Base-by-base conservation (phyloP, 2,329 filamentous ascomycete species). In the Alternaria rosae region DNA sequence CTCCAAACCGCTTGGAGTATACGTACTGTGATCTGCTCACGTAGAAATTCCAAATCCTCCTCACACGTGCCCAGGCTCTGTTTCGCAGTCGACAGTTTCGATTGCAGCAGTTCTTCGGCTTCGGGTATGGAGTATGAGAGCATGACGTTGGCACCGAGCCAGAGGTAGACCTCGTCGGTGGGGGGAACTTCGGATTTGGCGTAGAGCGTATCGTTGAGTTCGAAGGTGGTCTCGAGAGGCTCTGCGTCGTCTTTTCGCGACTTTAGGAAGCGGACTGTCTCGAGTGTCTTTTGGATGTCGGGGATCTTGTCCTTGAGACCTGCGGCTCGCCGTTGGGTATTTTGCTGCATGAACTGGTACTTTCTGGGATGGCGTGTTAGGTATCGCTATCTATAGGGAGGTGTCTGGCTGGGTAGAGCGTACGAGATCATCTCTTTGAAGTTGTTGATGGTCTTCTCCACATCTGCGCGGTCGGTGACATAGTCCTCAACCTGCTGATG, bases 81-180 rank as follows among this genome's bases (percentile, higher is more conserved):
- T 80, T 94, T 91, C 2, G 95, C 95, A 9, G 92, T 91, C 26
- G 85, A 82, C 20, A 97, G 83, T 80, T 97, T 97, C 13, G 89
- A 88, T 45, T 86, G 83, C 58, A 99, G 85, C 69, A 99, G 86
- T 44, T 85, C 84, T 81, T 94, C 89, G 0, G 95, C 95, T 81
- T 98, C 95, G 15, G 89, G 87, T 65, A 98, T 89, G 4, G 94
- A 92, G 78, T 99, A 99, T 53, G 95, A 89, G 61, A 99, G 85
- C 95, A 99, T 99, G 50, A 98, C 94, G 73, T 99, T 99, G 59
- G 95, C 94, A 32, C 95, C 95, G n/a, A 99, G 86, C 95, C 95
- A 99, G 56, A 99, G 85, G 77, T 97, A 97, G 12, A 99, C 94
- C 78, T 99, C 94, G 8, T 97, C 89, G 0, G 92, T 93, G 2